These are phyloP conservation scores for Trichoderma sp. DNA, from an alignment of 2,329 filamentous ascomycete species.

Conservation along the genomic window DNA sequence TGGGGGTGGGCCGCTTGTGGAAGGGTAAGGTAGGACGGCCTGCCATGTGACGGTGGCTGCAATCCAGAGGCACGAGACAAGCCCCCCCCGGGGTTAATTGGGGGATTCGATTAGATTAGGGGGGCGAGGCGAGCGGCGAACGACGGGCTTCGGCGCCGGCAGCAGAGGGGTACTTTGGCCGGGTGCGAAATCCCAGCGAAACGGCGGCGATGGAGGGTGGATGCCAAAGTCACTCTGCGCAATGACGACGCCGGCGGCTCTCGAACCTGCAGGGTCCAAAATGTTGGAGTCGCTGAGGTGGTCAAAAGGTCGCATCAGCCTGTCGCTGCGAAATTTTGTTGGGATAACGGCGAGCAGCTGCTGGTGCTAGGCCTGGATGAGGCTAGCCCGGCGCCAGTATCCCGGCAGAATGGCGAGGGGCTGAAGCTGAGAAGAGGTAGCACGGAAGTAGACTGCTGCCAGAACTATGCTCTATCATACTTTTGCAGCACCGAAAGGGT, in stretches of 20 bases:
- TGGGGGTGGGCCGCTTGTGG: slow-evolving; percentile 22
- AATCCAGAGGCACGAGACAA: slow-evolving; percentile 12
- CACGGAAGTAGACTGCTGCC: not conserved
- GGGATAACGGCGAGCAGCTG: slow-evolving; percentile 11
- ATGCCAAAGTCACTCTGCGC: slow-evolving; percentile 1
- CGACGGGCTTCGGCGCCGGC: slow-evolving; percentile 4
- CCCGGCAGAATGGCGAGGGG: not conserved
- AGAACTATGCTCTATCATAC: accelerated
- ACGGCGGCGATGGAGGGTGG: not conserved
- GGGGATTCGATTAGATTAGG: not conserved
- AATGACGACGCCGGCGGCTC: slow-evolving; percentile 1
- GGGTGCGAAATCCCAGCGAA: not conserved
- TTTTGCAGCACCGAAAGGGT: not conserved
- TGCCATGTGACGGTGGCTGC: slow-evolving; percentile 25
- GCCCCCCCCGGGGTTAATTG: not conserved
- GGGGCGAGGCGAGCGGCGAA: slow-evolving; percentile 11
- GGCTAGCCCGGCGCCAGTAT: not conserved
- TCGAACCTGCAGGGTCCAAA: slow-evolving; percentile 19
- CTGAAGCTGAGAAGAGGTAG: not conserved
- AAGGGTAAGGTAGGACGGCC: slow-evolving; percentile 6
- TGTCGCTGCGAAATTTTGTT: slow-evolving; percentile 22
- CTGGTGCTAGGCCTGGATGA: not conserved
- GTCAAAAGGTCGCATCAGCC: slow-evolving; percentile 4
- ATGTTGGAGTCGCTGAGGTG: slow-evolving; percentile 16
- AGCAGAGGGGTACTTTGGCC: not conserved